phyloP scores from a whole-genome alignment of 2,329 filamentous ascomycete genomes.

The Chaetomiaceae sp. region DNA sequence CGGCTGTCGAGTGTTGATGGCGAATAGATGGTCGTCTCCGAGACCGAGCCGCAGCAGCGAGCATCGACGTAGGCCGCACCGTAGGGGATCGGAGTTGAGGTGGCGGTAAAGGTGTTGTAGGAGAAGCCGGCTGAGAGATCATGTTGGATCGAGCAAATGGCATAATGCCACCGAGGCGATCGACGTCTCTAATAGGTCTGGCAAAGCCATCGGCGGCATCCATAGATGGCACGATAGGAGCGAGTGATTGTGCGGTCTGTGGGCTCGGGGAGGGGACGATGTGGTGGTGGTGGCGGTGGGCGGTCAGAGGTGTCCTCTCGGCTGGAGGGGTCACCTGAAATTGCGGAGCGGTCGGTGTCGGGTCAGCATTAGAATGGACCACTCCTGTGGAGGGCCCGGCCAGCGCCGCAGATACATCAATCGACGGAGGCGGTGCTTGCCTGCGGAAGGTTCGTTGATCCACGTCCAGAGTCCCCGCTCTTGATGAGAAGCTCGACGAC shows the following conservation, averaged over 20 bases:
- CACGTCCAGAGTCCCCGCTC: conserved; percentile 49
- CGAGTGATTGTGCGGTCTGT: conserved; percentile 60
- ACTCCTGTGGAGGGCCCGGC: conserved; percentile 42
- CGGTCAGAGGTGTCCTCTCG: conserved; percentile 59
- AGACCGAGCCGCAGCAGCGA: conserved; percentile 50
- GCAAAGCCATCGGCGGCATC: conserved; percentile 71
- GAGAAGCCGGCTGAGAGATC: conserved; percentile 86
- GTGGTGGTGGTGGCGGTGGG: conserved; percentile 33
- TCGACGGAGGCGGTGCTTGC: conserved; percentile 77
- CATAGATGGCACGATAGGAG: conserved; percentile 61
- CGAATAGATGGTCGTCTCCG: conserved; percentile 78
- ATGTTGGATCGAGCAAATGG: conserved; percentile 64
- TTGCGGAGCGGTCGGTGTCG: conserved; percentile 56
- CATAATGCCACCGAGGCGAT: conserved; percentile 79
- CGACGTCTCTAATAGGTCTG: conserved; percentile 73
- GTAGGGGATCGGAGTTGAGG: conserved; percentile 57
- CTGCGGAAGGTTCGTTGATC: conserved; percentile 64
- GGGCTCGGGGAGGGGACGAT: conserved; percentile 47
- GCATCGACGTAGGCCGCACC: conserved; percentile 49
- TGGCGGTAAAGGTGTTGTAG: conserved; percentile 75
- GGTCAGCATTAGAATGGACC: conserved; percentile 45
- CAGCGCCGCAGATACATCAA: conserved; percentile 66
- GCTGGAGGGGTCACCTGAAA: conserved; percentile 67
- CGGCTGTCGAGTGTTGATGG: conserved; percentile 79
- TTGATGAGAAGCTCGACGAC: conserved; percentile 50